Conservation (phyloP, 306 rosid species). For the Dicorynia guianensis region DNA sequence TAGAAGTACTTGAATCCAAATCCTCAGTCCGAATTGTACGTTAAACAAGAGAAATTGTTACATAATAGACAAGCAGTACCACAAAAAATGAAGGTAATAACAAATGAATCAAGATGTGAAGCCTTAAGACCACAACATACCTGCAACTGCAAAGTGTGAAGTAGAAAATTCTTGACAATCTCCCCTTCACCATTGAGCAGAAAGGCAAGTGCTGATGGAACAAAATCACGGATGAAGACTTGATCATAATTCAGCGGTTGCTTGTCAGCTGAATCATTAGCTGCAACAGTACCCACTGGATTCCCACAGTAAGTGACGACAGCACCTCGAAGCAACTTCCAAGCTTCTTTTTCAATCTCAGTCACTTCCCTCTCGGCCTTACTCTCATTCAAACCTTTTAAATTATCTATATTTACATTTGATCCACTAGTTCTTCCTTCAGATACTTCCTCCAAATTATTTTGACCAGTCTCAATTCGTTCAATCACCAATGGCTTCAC, state of each 20-base stretch:
- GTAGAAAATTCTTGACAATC: constrained; percentile 86
- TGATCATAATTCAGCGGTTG: constrained; percentile 87
- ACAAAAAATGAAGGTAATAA: constrained; percentile 22
- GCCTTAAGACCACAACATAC: constrained; percentile 44
- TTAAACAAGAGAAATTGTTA: constrained; percentile 6
- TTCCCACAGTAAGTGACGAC: constrained; percentile 78
- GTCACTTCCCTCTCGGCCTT: constrained; percentile 64
- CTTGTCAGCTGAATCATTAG: constrained; percentile 72
- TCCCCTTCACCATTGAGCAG: constrained; percentile 87
- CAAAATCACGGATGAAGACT: constrained; percentile 88
- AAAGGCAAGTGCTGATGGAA: constrained; percentile 89
- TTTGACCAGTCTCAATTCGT: constrained; percentile 49
- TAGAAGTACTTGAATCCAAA: not conserved
- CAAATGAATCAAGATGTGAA: constrained; percentile 27
- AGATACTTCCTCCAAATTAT: constrained; percentile 55
- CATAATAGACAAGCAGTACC: not conserved
- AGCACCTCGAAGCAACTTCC: constrained; percentile 74
- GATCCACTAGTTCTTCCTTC: constrained; percentile 41
- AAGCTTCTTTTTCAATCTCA: constrained; percentile 74
- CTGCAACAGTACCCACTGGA: constrained; percentile 95
- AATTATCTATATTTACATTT: constrained; percentile 50
- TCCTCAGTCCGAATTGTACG: not conserved
- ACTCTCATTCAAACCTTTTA: constrained; percentile 54
- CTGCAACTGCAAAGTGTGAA: constrained; percentile 90
- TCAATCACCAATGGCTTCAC: constrained; percentile 65